Percentiles rank a stretch among this genome's conserved stretches.
Evolutionary conservation across 768 basidiomycete species (phyloP).

Genomic region (Neoboletus subvelutipes): DNA sequence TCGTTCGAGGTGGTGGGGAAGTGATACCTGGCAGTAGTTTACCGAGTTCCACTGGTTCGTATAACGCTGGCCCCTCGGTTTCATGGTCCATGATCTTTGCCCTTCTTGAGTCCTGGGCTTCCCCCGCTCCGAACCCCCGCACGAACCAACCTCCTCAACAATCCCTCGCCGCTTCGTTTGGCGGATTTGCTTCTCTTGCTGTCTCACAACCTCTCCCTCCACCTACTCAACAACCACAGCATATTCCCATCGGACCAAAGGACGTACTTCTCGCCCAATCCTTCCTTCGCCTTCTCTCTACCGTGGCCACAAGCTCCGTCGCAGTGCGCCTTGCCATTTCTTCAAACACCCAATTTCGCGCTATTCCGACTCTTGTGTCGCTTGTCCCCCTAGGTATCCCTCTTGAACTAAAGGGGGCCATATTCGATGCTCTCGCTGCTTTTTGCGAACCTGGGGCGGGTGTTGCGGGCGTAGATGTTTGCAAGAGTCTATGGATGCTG

Average conservation of each 20-base stretch:
- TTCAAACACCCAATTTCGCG: conserved; percentile 75
- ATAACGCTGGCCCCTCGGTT: conserved; percentile 52
- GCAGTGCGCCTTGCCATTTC: conserved; percentile 77
- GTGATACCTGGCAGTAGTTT: conserved; percentile 60
- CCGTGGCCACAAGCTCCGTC: conserved; percentile 71
- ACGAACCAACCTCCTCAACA: conserved; percentile 45
- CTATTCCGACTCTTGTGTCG: conserved; percentile 75
- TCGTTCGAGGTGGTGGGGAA: conserved; percentile 74
- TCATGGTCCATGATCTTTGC: conserved; percentile 81
- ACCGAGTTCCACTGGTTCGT: conserved; percentile 36
- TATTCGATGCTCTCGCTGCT: conserved; percentile 77
- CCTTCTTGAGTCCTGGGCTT: conserved; percentile 72
- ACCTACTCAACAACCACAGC: conserved; percentile 40
- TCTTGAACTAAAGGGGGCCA: conserved; percentile 84
- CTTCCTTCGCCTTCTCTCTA: conserved; percentile 77
- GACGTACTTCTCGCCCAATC: conserved; percentile 79
- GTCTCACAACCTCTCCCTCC: conserved; percentile 30
- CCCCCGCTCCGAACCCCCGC: conserved; percentile 48
- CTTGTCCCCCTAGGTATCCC: conserved; percentile 81
- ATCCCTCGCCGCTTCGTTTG: conserved; percentile 32
- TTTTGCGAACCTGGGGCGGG: conserved; percentile 85
- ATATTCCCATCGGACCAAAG: conserved; percentile 54
- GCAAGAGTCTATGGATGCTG: conserved; percentile 76
- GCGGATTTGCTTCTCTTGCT: conserved; percentile 31
- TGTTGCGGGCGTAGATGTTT: conserved; percentile 69